Conservation (phyloP, 1,139 yeast genomes). For the Candida sanyaensis region DNA sequence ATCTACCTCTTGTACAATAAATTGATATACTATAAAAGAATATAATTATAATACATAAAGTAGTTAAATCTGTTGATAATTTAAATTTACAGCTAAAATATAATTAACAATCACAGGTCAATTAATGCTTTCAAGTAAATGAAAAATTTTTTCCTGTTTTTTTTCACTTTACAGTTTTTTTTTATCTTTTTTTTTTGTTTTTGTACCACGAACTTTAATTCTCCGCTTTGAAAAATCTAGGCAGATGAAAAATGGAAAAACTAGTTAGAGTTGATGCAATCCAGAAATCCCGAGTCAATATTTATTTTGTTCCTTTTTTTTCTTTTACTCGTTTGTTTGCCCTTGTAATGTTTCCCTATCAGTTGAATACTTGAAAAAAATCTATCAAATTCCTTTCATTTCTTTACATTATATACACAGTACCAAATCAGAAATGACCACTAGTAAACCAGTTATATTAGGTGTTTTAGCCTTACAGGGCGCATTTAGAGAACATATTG, state of each 20-base stretch:
- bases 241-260: neutral
- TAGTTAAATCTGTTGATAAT: no score
- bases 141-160: neutral
- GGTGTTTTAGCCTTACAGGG: constrained; percentile 86
- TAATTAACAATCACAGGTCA: no score
- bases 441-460: constrained; percentile 28
- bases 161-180: no score
- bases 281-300: no score
- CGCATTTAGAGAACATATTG: constrained; percentile 73
- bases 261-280: no score
- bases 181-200: neutral
- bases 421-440: constrained; percentile 13
- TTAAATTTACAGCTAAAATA: no score
- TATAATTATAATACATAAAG: no score
- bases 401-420: neutral
- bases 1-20: no score
- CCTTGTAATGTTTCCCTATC: no score
- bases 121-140: neutral
- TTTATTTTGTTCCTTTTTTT: no score
- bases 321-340: no score
- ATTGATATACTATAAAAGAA: no score
- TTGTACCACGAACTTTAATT: neutral
- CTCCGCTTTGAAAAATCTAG: neutral
- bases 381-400: neutral
- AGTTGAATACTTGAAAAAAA: neutral